Evolutionary conservation across 345 rosid species (phyloP), one percentile per base, ranked within the genome.

Genomic region (Gossypioides kirkii): DNA sequence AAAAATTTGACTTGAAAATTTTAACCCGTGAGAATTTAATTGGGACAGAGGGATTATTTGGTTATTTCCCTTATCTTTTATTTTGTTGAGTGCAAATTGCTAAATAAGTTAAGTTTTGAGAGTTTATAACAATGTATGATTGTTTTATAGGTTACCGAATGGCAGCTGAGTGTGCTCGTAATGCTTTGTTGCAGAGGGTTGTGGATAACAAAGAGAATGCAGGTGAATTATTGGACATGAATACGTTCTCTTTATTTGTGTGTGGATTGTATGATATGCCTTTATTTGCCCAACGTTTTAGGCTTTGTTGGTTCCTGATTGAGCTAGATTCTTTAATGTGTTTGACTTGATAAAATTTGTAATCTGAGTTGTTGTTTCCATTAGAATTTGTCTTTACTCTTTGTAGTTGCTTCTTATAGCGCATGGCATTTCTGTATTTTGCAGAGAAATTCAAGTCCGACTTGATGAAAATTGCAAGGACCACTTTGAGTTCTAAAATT

Each of bases 81-180:
- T 25, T 63, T 25, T 75, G 8, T 23, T 66, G 54, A 9, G 46
- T 25, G 42, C 22, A 16, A 47, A 26, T 26, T 68, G 22, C 58
- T 58, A 46, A 72, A 36, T 50, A 36, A 42, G 32, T 36, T 41
- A 8, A 45, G 61, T 66, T 28, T 26, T 26, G n/a, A 68, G 22
- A 23, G 14, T 36, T 52, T 38, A 17, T 63, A 46, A 54, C 60
- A 1, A 74, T 46, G 9, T 41, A 16, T 67, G 62, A 28, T 65
- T 70, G 70, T 79, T 77, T 68, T 78, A n/a, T 80, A 94, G 99
- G 99, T 71, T 95, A 77, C 49, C 83, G 99, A 58, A 91, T 95
- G 99, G 96, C 98, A 43, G 88, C 96, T n/a, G 98, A 95, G 79
- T 89, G 97, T 78, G 98, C 98, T 69, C 92, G 85, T 59, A 69